These are phyloP conservation scores for Aspergillus kassunensis DNA, from an alignment of 495 filamentous ascomycete species.

Conservation along the genomic window DNA sequence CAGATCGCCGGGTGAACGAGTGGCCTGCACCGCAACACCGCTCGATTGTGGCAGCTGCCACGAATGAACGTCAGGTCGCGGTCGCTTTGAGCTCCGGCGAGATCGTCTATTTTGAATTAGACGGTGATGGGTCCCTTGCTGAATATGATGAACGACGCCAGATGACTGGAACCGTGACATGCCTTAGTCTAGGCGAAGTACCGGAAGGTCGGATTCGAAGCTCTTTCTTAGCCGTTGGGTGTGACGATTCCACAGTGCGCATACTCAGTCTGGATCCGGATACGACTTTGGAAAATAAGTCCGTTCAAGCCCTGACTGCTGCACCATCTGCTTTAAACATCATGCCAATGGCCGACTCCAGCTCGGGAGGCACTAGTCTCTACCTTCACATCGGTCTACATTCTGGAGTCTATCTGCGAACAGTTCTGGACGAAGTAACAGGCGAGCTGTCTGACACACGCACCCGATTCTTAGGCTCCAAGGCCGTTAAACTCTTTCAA, in stretches of 20 bases:
- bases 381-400: conserved; percentile 94
- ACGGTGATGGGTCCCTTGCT: conserved; percentile 80
- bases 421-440: conserved; percentile 88
- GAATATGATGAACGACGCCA: conserved; percentile 95
- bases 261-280: conserved; percentile 89
- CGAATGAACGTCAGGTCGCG: conserved; percentile 89
- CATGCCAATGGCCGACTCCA: conserved; percentile 92
- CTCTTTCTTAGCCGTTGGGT: conserved; percentile 90
- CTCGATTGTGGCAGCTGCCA: conserved; percentile 91
- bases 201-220: conserved; percentile 83
- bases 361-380: conserved; percentile 68
- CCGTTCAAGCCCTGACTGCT: conserved; percentile 87
- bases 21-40: conserved; percentile 92
- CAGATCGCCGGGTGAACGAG: conserved; percentile 80
- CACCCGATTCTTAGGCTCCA: conserved; percentile 88
- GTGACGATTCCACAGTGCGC: conserved; percentile 92
- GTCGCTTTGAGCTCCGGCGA: conserved; percentile 92
- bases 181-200: conserved; percentile 87
- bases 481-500: conserved; percentile 79
- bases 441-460: conserved; percentile 92
- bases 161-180: conserved; percentile 94
- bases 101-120: conserved; percentile 97
- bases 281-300: conserved; percentile 83
- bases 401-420: conserved; percentile 91
- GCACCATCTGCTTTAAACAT: conserved; percentile 87